Conservation (phyloP, 2,329 filamentous ascomycete species). For the Fulvia fulva region DNA sequence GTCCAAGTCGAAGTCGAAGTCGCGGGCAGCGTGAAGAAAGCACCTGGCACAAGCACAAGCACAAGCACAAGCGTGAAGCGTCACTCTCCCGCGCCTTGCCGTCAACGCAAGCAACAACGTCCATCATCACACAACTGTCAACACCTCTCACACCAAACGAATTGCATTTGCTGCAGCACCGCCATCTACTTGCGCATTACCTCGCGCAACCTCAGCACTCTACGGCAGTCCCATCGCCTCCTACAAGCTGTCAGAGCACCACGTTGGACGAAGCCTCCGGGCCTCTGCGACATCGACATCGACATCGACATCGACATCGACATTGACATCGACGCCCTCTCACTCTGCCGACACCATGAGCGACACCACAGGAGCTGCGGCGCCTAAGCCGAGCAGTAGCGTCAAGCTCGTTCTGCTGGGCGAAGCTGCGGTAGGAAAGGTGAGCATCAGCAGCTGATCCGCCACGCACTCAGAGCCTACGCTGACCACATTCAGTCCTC, state of each 20-base stretch:
- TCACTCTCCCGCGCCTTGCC: too few species aligned
- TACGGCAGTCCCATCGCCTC: background rate
- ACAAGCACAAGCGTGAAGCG: too few species aligned
- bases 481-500: conserved; percentile 64
- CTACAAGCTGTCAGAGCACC: conserved; percentile 28
- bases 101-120: background rate
- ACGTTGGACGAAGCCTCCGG: conserved; percentile 29
- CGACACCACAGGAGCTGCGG: conserved; percentile 55
- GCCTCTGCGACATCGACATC: conserved; percentile 17
- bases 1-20: too few species aligned
- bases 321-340: conserved; percentile 17
- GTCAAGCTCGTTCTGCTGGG: conserved; percentile 98
- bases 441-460: conserved; percentile 40
- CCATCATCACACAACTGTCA: background rate
- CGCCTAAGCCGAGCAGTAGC: conserved; percentile 96
- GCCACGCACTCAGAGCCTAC: conserved; percentile 13
- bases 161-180: background rate
- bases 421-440: conserved; percentile 98
- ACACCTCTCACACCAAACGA: background rate
- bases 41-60: too few species aligned
- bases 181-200: background rate
- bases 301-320: conserved; percentile 13
- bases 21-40: too few species aligned
- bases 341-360: conserved; percentile 53
- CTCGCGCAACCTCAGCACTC: background rate